Conservation (phyloP, 805 yeast species). For the Metschnikowia cubensis region DNA sequence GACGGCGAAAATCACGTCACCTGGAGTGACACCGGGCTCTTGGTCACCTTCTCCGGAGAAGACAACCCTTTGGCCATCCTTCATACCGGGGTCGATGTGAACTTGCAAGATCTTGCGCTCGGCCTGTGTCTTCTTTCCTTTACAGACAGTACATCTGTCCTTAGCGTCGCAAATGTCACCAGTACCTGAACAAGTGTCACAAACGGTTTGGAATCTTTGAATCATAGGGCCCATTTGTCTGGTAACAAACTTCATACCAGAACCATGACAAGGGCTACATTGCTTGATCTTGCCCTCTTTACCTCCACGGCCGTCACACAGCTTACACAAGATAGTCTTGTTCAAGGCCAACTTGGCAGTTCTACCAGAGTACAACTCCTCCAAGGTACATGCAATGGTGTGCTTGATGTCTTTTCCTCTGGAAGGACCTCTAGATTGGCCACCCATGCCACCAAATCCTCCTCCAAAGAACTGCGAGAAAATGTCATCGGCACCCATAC, state of each 20-base stretch:
- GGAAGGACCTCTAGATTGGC: constrained; percentile 76
- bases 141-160: constrained; percentile 84
- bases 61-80: constrained; percentile 83
- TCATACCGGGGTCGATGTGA: constrained; percentile 96
- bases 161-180: constrained; percentile 85
- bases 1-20: constrained; percentile 90
- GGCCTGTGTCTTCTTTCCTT: constrained; percentile 79
- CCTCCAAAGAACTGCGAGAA: constrained; percentile 80
- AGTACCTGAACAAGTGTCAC: constrained; percentile 88
- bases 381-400: constrained; percentile 77
- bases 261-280: constrained; percentile 86
- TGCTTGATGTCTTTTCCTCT: constrained; percentile 91
- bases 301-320: constrained; percentile 96
- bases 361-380: constrained; percentile 92
- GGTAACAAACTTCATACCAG: constrained; percentile 85
- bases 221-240: constrained; percentile 99
- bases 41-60: constrained; percentile 98
- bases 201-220: constrained; percentile 93
- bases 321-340: constrained; percentile 82
- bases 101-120: constrained; percentile 95
- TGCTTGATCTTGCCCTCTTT: constrained; percentile 83
- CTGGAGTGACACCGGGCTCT: constrained; percentile 90
- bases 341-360: constrained; percentile 90
- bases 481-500: constrained; percentile 64
- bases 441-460: constrained; percentile 51